Evolutionary conservation across 179 eudicot species (phyloP).

Genomic region (Heliamphora pulchella): DNA sequence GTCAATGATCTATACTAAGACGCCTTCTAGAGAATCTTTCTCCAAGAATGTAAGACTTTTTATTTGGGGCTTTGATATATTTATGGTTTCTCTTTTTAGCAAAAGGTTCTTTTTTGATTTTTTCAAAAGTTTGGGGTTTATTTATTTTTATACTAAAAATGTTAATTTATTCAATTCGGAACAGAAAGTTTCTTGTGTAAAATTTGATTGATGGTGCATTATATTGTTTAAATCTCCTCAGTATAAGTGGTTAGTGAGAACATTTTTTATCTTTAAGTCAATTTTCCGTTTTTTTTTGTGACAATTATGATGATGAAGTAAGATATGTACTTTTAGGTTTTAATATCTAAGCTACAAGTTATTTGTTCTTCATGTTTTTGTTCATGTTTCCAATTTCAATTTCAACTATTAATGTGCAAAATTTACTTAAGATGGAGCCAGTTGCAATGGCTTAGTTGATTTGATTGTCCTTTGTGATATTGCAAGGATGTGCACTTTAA

Average conservation of each 20-base stretch:
- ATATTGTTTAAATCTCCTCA: neutral
- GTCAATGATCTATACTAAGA: conserved; percentile 71
- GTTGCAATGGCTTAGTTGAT: neutral
- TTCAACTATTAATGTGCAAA: neutral
- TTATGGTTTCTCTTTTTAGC: neutral
- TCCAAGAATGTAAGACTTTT: conserved; percentile 37
- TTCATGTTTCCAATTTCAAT: too few relatives aligned
- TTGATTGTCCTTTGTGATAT: neutral
- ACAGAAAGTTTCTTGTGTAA: neutral
- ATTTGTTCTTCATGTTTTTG: neutral
- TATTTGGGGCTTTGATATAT: neutral
- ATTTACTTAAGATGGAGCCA: neutral
- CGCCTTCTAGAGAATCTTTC: conserved; percentile 68
- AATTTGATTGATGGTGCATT: neutral
- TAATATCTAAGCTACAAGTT: neutral
- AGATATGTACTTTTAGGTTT: neutral
- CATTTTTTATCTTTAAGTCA: neutral
- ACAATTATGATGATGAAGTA: neutral
- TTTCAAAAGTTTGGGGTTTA: neutral
- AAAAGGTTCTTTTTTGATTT: neutral
- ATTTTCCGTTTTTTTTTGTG: neutral
- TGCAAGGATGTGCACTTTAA: neutral
- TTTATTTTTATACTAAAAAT: too few relatives aligned
- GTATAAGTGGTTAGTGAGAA: neutral
- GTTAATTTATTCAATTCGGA: too few relatives aligned